Base-by-base conservation (phyloP, 176 grass and related monocot species). In the Dactylis glomerata region DNA sequence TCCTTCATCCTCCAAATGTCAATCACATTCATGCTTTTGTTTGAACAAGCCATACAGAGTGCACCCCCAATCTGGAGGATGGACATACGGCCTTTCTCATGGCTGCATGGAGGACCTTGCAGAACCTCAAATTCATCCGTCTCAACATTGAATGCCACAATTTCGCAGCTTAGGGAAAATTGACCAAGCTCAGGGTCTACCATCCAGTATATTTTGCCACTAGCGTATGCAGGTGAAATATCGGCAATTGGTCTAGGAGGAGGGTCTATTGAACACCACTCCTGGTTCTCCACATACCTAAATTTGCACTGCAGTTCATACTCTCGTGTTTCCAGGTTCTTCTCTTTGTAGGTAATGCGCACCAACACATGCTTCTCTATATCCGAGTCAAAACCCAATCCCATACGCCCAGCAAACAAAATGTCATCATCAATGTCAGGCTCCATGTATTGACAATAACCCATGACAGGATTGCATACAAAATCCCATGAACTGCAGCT, bases 1-100 rank as follows among this genome's bases (percentile, higher is more conserved):
- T 85, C 83, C 55, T 79, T 44, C 64, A 79, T 85, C 75, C 57
- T 85, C 63, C 74, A 85, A 32, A 85, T 17, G 28, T 85, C 83
- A 58, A 79, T 67, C 40, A 65, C 57, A 27, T 71, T 85, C 45
- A 16, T 27, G 9, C 33, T 78, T 8, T 40, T 75, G 20, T 78
- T 63, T 32, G 83, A 78, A 78, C 37, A 77, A 31, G 83, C 26
- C 10, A 85, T 36, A 42, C 73, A 85, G 68, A 85, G 83, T 77
- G 47, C 23, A 44, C 63, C 62, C 14, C 68, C 45, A 42, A 85
- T 62, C 32, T 77, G 83, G 34, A 85, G 33, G 73, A 85, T 68
- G 33, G 47, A 42, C 59, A 85, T 56, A 68, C 27, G 46, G 16
- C 83, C 73, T 3, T 75, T 55, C 3, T 42, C 61, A 78, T 77